Evolutionary conservation across 164 flowering plant genomes (phyloP), one percentile per base, ranked within the genome.

Genomic region (Macadamia integrifolia): DNA sequence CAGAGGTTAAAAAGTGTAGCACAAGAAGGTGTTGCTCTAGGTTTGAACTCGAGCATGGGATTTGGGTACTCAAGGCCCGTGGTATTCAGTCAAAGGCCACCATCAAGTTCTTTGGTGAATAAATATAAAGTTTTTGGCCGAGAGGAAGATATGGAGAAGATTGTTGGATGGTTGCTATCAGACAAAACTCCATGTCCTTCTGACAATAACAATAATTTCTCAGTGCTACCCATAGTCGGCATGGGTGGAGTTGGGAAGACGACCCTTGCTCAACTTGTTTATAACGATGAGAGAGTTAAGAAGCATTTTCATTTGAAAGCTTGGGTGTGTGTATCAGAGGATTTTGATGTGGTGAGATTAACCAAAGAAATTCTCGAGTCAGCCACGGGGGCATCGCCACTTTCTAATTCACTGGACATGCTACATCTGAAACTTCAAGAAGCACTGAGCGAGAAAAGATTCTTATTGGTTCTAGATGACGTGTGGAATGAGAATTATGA

Each of bases 231-330:
- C 58, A 60, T 68, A 14, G 48, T 60, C 1, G 65, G 65, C 2
- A 50, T 60, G 59, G 71, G 59, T 5, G 71, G 71, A 6, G 32
- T 50, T 49, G 71, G 71, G 11, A 68, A 68, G 64, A 68, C 71
- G 2, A 60, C 71, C 9, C 64, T 68, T 48, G 44, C 71, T 35
- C 35, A 62, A 46, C 48, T 60, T 17, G 58, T 60, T 6, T 68
- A 68, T 23, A 62, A 60, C 10, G 42, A 61, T 35, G 17, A 48
- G 17, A 17, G 15, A 9, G 42, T 61, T 6, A 31, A 56, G 12
- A 55, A 31, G 9, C 9, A 49, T 52, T 60, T 68, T 32, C 40
- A 50, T 15, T 1, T 29, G 6, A 68, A 53, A 49, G 57, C 11
- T 11, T 68, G 71, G 65, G 58, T 32, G 18, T 60, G 29, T 48